Percentiles rank a stretch among this genome's conserved stretches.
These are phyloP conservation scores for Sambucus nigra DNA, from an alignment of 129 eudicot species.

Conservation along the genomic window DNA sequence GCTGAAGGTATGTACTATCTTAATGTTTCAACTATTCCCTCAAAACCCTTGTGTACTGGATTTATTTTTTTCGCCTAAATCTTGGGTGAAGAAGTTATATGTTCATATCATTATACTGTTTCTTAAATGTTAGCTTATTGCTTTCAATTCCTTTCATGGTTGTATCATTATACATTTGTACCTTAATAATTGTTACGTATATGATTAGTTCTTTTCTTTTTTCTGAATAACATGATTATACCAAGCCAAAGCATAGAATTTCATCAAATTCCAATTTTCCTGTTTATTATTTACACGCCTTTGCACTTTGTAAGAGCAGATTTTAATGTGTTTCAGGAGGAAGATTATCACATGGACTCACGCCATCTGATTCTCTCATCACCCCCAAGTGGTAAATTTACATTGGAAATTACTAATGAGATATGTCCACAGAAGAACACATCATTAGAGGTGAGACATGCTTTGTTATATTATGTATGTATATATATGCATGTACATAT, in stretches of 20 bases:
- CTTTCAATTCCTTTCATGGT: not conserved
- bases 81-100: too few species aligned
- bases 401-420: conserved; percentile 67
- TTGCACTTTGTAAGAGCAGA: not conserved
- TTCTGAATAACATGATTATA: too few species aligned
- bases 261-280: not conserved
- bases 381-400: conserved; percentile 70
- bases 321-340: conserved; percentile 40
- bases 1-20: conserved; percentile 40
- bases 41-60: not conserved
- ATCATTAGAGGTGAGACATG: conserved; percentile 58
- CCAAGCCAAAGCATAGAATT: too few species aligned
- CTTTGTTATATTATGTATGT: not conserved
- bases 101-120: not conserved
- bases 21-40: not conserved
- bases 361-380: conserved; percentile 59
- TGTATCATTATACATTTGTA: not conserved
- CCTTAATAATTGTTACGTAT: not conserved
- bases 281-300: not conserved
- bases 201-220: not conserved
- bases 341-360: conserved; percentile 41
- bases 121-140: not conserved
- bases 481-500: not conserved
- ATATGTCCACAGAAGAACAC: conserved; percentile 76
- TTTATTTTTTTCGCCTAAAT: too few species aligned